These are phyloP conservation scores for Colletotrichum zoysiae DNA, from an alignment of 2,329 filamentous ascomycete species.

Conservation along the genomic window DNA sequence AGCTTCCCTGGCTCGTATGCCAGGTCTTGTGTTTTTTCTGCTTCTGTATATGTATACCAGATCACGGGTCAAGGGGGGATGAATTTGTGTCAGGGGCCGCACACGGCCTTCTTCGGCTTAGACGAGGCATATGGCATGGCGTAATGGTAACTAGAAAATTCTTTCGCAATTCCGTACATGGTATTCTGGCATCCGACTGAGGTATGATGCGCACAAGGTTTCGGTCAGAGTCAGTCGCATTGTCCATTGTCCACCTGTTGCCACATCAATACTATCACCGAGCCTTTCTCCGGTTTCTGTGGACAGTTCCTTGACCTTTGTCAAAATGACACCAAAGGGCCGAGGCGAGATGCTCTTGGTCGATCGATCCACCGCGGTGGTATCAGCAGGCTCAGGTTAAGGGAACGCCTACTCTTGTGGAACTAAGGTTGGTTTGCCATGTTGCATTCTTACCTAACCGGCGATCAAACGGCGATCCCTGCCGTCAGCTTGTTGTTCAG, in stretches of 20 bases:
- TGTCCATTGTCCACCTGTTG: neutral
- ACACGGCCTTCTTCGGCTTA: constrained; percentile 20
- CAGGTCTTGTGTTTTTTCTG: constrained; percentile 12
- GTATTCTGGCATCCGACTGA: neutral
- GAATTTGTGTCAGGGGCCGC: constrained; percentile 18
- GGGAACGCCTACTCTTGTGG: too few relatives aligned
- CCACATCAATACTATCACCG: neutral
- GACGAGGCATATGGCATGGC: constrained; percentile 36
- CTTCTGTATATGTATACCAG: constrained; percentile 37
- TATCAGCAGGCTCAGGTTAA: too few relatives aligned
- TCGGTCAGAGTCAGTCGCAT: too few relatives aligned
- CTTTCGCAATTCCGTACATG: neutral
- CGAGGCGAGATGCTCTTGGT: constrained; percentile 24
- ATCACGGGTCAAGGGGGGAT: constrained; percentile 13
- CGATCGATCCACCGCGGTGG: constrained; percentile 3
- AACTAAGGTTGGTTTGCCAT: too few relatives aligned
- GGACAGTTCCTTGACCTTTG: neutral
- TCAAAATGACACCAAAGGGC: constrained; percentile 24
- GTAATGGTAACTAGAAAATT: constrained; percentile 38
- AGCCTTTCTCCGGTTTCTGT: neutral
- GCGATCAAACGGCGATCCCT: too few relatives aligned
- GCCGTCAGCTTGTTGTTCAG: neutral
- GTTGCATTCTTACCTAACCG: too few relatives aligned
- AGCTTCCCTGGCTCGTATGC: constrained; percentile 21
- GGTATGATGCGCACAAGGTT: neutral